A percentile compares a stretch with the other conserved stretches of the same genome.
Evolutionary conservation across 2,329 filamentous ascomycete genomes (phyloP).

Genomic region (Pseudopyrenochaeta lycopersici): DNA sequence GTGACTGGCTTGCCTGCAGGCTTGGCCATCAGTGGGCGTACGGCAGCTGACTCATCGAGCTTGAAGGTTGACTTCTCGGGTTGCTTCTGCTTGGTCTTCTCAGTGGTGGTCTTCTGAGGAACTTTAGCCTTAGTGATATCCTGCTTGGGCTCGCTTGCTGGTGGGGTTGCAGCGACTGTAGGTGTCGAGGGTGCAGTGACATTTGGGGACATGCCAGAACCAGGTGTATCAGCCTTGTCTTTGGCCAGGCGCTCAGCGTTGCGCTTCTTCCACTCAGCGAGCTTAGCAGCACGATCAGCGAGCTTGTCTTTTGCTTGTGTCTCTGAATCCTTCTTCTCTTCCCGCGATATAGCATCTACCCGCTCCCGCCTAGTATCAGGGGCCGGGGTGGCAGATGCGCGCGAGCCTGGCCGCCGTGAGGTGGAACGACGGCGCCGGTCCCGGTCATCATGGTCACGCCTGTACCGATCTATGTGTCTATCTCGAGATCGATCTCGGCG

Average conservation of each 20-base stretch:
- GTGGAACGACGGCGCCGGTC: constrained; percentile 76
- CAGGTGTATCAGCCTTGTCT: constrained; percentile 68
- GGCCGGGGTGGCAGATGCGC: constrained; percentile 68
- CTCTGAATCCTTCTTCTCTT: constrained; percentile 62
- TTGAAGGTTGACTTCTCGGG: constrained; percentile 50
- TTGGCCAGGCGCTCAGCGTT: constrained; percentile 62
- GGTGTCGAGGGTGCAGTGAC: constrained; percentile 76
- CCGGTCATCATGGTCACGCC: constrained; percentile 66
- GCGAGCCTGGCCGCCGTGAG: constrained; percentile 65
- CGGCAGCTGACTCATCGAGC: constrained; percentile 43
- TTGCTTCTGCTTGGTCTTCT: constrained; percentile 71
- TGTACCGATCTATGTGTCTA: constrained; percentile 36
- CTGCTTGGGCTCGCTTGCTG: constrained; percentile 42
- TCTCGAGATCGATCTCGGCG: constrained; percentile 71
- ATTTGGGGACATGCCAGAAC: constrained; percentile 61
- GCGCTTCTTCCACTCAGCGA: constrained; percentile 87
- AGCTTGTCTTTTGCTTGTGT: constrained; percentile 35
- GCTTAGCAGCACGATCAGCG: constrained; percentile 34
- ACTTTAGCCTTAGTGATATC: constrained; percentile 77
- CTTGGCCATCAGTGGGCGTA: constrained; percentile 38
- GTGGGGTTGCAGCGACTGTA: constrained; percentile 48
- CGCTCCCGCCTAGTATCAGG: constrained; percentile 32
- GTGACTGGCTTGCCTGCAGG: constrained; percentile 36
- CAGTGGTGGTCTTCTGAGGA: constrained; percentile 85
- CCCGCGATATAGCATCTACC: constrained; percentile 54